Base-by-base conservation (phyloP, 2,329 filamentous ascomycete genomes). In the Cladophialophora carrionii region DNA sequence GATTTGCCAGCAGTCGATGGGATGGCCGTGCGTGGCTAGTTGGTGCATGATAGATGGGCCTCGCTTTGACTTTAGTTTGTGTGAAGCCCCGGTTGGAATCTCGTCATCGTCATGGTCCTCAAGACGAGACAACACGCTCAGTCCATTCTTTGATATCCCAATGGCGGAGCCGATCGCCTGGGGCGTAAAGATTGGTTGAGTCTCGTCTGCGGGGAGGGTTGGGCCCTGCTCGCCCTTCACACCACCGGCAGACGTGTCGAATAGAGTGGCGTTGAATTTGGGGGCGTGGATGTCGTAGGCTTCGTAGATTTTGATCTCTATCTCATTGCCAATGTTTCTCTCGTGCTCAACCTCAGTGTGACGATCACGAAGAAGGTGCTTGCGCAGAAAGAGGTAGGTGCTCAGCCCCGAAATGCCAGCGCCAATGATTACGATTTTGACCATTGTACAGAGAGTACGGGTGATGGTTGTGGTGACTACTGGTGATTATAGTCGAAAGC, bases 361-460 rank as follows among this genome's bases (percentile, higher is more conserved):
- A 76, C 32, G 17, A 41, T 17, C n/a, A 41, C n/a, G 56, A 6
- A 58, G 10, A 8, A 81, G 75, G 57, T 78, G 75, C 60, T 80
- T 80, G 57, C 74, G 74, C 4, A 81, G 71, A 34, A 74, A 73
- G 9, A 80, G 73, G 61, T 80, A 81, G 46, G 72, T 72, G 10
- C 76, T 63, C 58, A 77, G 78, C 29, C 78, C 79, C 56, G 74
- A 73, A 63, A 81, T 79, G 34, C 78, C 79, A 14, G 72, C 78
- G n/a, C 79, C 79, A 43, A 81, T 71, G 14, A 81, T 79, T 24
- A 76, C 72, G 43, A 81, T 78, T 64, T 78, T 79, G 34, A 60
- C 61, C 64, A 63, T 66, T 20, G 41, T 7, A 14, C 14, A 22
- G 9, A 49, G 6, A 34, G 5, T n/a, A n/a, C 14, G 17, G 41